Evolutionary conservation across 1,284 basidiomycete species (phyloP).

Genomic region (Lentinula novae-zelandiae): DNA sequence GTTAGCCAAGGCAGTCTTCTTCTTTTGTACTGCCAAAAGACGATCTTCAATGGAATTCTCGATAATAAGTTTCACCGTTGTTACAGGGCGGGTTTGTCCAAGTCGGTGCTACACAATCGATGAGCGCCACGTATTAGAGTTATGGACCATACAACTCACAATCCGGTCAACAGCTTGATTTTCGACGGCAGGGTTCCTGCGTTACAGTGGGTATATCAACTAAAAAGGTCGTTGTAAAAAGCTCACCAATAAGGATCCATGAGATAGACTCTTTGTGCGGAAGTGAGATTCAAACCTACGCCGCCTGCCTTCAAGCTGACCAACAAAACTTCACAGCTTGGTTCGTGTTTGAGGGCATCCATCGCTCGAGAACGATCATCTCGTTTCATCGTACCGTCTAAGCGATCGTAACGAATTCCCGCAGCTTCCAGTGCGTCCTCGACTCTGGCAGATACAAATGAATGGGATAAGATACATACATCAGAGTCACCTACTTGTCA

Average conservation of each 20-base stretch:
- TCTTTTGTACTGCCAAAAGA: constrained; percentile 86
- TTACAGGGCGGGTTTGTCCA: constrained; percentile 89
- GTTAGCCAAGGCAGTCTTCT: constrained; percentile 92
- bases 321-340: constrained; percentile 85
- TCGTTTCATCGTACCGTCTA: constrained; percentile 97
- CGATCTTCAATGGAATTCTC: constrained; percentile 91
- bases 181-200: constrained; percentile 94
- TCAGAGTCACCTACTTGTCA: constrained; percentile 63
- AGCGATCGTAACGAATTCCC: constrained; percentile 80
- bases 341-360: constrained; percentile 84
- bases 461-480: constrained; percentile 12
- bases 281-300: constrained; percentile 91
- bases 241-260: constrained; percentile 93
- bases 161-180: constrained; percentile 95
- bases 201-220: constrained; percentile 4
- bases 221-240: constrained; percentile 26
- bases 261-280: constrained; percentile 89
- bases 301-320: constrained; percentile 97
- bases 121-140: neutral
- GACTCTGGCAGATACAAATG: constrained; percentile 46
- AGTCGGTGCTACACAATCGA: constrained; percentile 69
- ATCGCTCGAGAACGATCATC: constrained; percentile 90
- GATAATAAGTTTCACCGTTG: constrained; percentile 90
- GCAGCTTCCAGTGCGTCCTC: constrained; percentile 85
- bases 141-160: constrained; percentile 36